Evolutionary conservation across 352 stramenopile genomes (phyloP), one percentile per base, ranked within the genome.

Genomic region (Globisporangium carolinianum): DNA sequence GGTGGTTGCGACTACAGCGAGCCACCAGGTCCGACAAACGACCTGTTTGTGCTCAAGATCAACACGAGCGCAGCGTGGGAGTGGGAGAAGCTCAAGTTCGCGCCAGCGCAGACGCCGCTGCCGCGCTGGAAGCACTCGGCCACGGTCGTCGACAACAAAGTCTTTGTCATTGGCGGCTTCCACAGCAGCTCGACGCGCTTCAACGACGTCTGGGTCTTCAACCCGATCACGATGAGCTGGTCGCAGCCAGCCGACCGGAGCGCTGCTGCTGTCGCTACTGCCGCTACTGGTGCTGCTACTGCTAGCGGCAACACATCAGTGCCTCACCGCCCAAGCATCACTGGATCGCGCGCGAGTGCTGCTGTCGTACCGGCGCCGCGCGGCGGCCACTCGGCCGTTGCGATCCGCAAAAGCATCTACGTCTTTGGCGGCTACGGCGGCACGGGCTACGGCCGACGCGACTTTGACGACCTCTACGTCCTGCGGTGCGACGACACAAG

Each of bases 151-250:
- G 83, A 93, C 74, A 79, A 78, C 62, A 89, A 89, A 65, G 94
- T 98, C 48, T 79, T 97, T 43, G 65, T 98, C 12, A 98, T 99
- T 69, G 96, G 96, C 7, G 96, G 96, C 7, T 98, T 98, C 66
- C 83, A 92, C 56, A 96, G 70, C 60, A 88, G 77, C 58, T 79
- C 76, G 3, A 72, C 72, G 51, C 79, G 93, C 8, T 97, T 98
- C 51, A 98, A 98, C 55, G 96, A 99, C 66, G 55, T 98, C n/a
- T 99, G 96, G 94, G 67, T 98, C 48, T 97, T 98, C 62, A 97
- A 98, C 54, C 91, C 93, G 10, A 91, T 92, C 65, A 97, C 76
- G 18, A 85, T 98, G 65, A 84, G 89, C 52, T 99, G 96, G 95
- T 79, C 66, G 5, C 88, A 97, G 57, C 72, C 76, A 5, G 72